Evolutionary conservation across 306 rosid genomes (phyloP).

Genomic region (Neltuma alba): DNA sequence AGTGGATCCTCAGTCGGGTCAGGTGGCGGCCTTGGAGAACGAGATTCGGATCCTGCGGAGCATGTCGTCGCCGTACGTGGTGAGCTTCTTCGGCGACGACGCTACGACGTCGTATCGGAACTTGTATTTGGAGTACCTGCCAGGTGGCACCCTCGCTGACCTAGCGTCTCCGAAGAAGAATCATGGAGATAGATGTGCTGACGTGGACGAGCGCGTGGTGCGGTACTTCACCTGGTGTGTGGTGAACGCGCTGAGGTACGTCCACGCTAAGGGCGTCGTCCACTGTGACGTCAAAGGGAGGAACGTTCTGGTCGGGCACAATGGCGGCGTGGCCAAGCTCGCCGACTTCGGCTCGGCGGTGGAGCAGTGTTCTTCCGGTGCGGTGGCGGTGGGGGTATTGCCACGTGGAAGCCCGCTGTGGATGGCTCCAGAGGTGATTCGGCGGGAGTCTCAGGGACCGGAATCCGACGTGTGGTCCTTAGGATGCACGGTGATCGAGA

Average conservation of each 20-base stretch:
- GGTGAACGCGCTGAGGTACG: conserved; percentile 60
- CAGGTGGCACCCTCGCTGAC: conserved; percentile 75
- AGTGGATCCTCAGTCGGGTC: conserved; percentile 50
- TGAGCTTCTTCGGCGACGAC: conserved; percentile 63
- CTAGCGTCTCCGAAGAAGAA: neutral
- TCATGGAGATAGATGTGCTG: neutral
- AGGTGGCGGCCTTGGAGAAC: conserved; percentile 62
- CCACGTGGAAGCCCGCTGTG: conserved; percentile 94
- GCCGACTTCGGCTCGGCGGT: conserved; percentile 83
- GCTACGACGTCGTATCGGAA: conserved; percentile 57
- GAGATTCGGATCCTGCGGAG: conserved; percentile 68
- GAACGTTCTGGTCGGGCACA: conserved; percentile 59
- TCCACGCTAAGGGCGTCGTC: conserved; percentile 65
- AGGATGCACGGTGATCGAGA: conserved; percentile 89
- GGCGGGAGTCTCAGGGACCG: conserved; percentile 73
- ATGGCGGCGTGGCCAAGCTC: conserved; percentile 50
- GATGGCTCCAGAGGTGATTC: conserved; percentile 98
- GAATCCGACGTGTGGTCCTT: conserved; percentile 91
- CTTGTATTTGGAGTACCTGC: conserved; percentile 76
- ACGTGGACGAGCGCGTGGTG: conserved; percentile 60
- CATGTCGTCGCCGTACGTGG: conserved; percentile 64
- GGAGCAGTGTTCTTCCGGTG: neutral
- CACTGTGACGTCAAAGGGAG: conserved; percentile 90
- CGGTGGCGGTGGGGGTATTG: neutral
- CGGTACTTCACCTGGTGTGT: conserved; percentile 65